Base-by-base conservation (phyloP, 164 flowering plant species). In the Echeveria elegans region DNA sequence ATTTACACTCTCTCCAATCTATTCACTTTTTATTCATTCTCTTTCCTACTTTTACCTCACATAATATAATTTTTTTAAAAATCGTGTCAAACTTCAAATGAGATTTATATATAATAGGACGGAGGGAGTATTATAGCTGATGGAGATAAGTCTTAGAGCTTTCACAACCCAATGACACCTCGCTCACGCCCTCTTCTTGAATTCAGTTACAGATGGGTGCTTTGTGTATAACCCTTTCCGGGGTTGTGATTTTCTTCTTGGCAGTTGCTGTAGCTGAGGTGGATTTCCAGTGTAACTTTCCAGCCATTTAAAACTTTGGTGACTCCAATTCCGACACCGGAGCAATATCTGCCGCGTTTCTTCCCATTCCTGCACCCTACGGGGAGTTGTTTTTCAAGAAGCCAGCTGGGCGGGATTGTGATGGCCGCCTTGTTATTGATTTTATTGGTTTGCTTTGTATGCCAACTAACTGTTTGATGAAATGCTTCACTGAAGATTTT, bases 381-480 rank as follows among this genome's bases (percentile, higher is more conserved):
- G 72, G 72, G 10, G 59, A 65, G 31, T 56, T 64, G 4, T 53
- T 28, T 68, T 65, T 70, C 64, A 26, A 31, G 14, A 56, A 65
- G 18, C 68, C 72, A 1, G 19, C 68, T 16, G 67, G 67, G 53
- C 50, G 72, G 65, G 19, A 30, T n/a, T 65, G 30, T 26, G 69
- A 70, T 60, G 69, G 72, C n/a, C 72, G 65, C 16, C 43, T 70
- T 61, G 60, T 70, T 23, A 6, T 70, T 2, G 72, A 70, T 24
- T 65, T 70, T 36, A 70, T 65, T 31, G 71, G 66, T 32, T 0
- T 26, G 32, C 2, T 43, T 43, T 64, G 21, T 26, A 53, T 68
- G 82, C 76, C 58, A 79, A 75, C 31, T 77, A 79, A 75, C 31
- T 77, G 79, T 50, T 76, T 76, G 69, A 40, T 76, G 59, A 52